phyloP scores from a whole-genome alignment of 345 rosid genomes.

The Pistacia integerrima region DNA sequence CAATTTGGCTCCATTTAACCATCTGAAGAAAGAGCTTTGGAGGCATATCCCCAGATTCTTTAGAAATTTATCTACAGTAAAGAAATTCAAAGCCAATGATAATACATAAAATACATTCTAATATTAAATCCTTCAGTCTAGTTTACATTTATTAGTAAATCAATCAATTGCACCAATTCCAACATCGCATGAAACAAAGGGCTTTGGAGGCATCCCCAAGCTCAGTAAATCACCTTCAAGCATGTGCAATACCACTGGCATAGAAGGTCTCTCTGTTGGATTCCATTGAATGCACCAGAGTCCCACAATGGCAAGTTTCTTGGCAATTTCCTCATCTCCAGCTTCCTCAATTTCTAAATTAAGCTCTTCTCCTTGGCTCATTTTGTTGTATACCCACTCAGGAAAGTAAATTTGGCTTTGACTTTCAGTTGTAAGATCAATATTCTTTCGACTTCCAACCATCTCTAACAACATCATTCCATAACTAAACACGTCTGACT shows the following conservation, averaged over 20 bases:
- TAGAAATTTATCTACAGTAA: no score
- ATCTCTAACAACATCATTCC: slow-evolving; percentile 23
- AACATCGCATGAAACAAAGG: slow-evolving; percentile 10
- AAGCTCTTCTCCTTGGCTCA: slow-evolving; percentile 8
- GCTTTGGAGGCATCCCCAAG: slow-evolving; percentile 8
- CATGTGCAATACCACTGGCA: slow-evolving; percentile 20
- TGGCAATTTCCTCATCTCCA: slow-evolving; percentile 9
- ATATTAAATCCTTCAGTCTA: no score
- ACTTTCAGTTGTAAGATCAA: slow-evolving; percentile 24
- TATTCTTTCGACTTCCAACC: slow-evolving; percentile 15
- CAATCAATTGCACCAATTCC: background rate
- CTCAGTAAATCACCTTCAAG: slow-evolving; percentile 13
- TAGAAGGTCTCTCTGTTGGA: slow-evolving; percentile 3
- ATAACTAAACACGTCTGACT: slow-evolving; percentile 23
- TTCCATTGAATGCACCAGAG: slow-evolving; percentile 10
- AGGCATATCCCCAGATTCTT: no score
- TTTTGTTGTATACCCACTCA: slow-evolving; percentile 14
- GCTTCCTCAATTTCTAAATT: background rate
- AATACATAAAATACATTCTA: no score
- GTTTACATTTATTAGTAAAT: no score
- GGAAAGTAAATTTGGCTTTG: slow-evolving; percentile 17
- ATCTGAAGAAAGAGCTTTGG: no score
- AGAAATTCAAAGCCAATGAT: no score
- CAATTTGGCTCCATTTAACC: no score
- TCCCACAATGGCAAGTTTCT: slow-evolving; percentile 11